These are phyloP conservation scores for Elsinoe fawcettii DNA, from an alignment of 2,329 filamentous ascomycete species.

Conservation along the genomic window DNA sequence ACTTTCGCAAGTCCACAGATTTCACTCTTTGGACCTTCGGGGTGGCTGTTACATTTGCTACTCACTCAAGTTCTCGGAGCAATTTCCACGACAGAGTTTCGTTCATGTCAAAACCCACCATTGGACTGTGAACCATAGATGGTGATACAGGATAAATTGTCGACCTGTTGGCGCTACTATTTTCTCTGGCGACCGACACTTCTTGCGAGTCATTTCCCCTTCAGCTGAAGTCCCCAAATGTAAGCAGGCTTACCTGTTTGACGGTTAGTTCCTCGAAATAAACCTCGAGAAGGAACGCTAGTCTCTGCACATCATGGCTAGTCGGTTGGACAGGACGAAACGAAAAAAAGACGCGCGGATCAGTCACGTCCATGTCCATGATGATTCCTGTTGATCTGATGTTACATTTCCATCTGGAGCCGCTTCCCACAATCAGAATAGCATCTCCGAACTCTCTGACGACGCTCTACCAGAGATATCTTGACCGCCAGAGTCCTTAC, in stretches of 20 bases:
- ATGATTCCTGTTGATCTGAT: not conserved
- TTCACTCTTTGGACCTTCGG: not conserved
- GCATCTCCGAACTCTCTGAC: not conserved
- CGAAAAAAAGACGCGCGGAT: slow-evolving; percentile 3
- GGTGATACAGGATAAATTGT: slow-evolving; percentile 8
- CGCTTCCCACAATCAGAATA: not conserved
- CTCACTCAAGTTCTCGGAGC: not conserved
- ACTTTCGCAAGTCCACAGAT: not conserved
- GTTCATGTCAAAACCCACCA: not conserved
- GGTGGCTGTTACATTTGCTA: slow-evolving; percentile 9
- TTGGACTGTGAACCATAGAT: not conserved
- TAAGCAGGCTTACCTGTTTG: slow-evolving; percentile 8
- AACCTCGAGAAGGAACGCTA: slow-evolving; percentile 10
- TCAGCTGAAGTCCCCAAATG: slow-evolving; percentile 7
- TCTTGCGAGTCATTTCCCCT: slow-evolving; percentile 1
- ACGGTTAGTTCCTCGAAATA: slow-evolving; percentile 4
- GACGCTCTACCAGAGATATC: not conserved
- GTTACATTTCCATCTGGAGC: slow-evolving; percentile 13
- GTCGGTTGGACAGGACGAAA: not conserved
- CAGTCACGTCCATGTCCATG: not conserved
- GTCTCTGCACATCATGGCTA: slow-evolving; percentile 2
- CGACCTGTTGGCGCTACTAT: slow-evolving; percentile 9
- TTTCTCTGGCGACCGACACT: not conserved
- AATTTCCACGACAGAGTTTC: slow-evolving; percentile 7
- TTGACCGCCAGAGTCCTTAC: not conserved